Conservation (phyloP, 192 early-diverging fungal genomes). For the Lunasporangiospora selenospora region DNA sequence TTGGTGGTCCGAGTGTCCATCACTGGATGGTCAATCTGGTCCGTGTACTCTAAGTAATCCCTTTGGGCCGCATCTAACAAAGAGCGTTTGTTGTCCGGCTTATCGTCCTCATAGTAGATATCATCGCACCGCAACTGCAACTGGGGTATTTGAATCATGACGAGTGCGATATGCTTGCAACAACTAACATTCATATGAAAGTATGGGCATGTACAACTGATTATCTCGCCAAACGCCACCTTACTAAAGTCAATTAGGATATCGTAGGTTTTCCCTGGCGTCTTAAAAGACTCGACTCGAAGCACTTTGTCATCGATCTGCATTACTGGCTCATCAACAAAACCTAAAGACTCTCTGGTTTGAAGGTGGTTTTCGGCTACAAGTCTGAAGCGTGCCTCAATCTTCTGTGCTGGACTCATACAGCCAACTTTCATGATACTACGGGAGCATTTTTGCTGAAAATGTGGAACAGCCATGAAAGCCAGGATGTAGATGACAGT, state of each 20-base stretch:
- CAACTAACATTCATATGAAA: neutral
- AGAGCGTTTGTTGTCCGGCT: no score
- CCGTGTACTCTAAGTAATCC: no score
- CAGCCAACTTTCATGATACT: neutral
- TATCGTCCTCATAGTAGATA: no score
- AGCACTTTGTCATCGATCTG: constrained; percentile 1
- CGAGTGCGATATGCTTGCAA: constrained; percentile 17
- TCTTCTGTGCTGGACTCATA: neutral
- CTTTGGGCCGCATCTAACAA: no score
- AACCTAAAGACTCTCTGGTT: neutral
- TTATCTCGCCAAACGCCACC: neutral
- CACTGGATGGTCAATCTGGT: no score
- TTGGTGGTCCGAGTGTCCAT: no score
- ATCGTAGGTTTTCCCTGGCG: neutral
- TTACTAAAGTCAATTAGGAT: constrained; percentile 7
- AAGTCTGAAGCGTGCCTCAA: neutral
- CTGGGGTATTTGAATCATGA: no score
- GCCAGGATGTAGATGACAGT: constrained; percentile 16
- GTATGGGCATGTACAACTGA: neutral
- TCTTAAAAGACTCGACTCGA: constrained; percentile 2
- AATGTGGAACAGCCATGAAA: constrained; percentile 8
- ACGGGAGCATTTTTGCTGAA: constrained; percentile 2
- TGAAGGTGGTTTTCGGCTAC: neutral
- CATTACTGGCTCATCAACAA: neutral
- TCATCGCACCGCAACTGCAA: no score